These are phyloP conservation scores for Penicillium chermesinum DNA, from an alignment of 495 filamentous ascomycete species.

Conservation along the genomic window DNA sequence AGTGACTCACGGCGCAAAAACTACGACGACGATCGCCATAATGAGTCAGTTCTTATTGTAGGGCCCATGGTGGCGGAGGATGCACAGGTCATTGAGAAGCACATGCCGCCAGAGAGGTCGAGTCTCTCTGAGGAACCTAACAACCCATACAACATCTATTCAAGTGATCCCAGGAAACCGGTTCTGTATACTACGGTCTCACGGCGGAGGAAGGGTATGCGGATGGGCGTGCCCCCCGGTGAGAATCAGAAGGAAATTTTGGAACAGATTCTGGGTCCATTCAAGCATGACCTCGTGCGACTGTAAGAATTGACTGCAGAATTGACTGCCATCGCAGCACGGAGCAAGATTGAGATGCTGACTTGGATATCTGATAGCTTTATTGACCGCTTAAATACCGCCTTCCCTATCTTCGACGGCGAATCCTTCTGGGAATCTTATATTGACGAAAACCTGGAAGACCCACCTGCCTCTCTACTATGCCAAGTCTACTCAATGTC, in stretches of 20 bases:
- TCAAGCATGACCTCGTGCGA: conserved; percentile 46
- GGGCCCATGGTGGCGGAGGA: conserved; percentile 49
- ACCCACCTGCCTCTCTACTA: conserved; percentile 47
- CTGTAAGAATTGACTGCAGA: conserved; percentile 28
- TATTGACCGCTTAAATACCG: conserved; percentile 46
- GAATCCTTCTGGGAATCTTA: conserved; percentile 44
- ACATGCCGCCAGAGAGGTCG: conserved; percentile 40
- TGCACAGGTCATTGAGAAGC: conserved; percentile 48
- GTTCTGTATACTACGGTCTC: conserved; percentile 45
- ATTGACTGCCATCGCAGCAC: not conserved
- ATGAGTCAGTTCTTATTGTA: conserved; percentile 47
- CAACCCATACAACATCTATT: conserved; percentile 47
- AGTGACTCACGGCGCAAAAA: conserved; percentile 33
- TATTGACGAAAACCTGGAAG: conserved; percentile 34
- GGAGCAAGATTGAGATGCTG: no score
- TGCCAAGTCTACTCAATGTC: conserved; percentile 51
- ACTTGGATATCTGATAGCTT: conserved; percentile 40
- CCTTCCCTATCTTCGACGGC: conserved; percentile 52
- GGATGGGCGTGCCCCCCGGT: conserved; percentile 43
- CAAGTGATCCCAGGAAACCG: conserved; percentile 44
- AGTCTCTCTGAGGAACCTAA: conserved; percentile 37
- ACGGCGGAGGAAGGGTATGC: conserved; percentile 43
- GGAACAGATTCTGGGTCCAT: conserved; percentile 50
- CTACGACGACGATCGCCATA: conserved; percentile 35
- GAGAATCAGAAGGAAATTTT: conserved; percentile 51